Evolutionary conservation across 441 rosid species (phyloP).

Genomic region (Mallotus japonicus): DNA sequence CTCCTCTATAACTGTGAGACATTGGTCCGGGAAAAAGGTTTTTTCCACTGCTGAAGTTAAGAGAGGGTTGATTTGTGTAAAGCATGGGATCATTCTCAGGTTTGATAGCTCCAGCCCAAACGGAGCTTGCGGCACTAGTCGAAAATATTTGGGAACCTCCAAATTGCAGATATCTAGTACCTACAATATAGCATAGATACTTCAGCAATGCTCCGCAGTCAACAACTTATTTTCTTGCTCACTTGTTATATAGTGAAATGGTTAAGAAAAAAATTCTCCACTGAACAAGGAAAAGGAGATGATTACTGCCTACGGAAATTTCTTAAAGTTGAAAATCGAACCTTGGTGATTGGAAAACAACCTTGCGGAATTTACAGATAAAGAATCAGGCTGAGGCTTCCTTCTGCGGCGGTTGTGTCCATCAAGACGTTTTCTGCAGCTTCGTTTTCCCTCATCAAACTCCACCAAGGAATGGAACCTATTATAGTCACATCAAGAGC

Average conservation of each 20-base stretch:
- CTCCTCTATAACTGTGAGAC: conserved; percentile 34
- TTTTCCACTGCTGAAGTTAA: conserved; percentile 38
- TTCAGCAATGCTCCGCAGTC: background rate
- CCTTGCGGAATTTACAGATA: conserved; percentile 41
- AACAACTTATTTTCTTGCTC: background rate
- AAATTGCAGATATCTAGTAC: conserved; percentile 42
- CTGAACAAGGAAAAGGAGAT: background rate
- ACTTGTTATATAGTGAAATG: background rate
- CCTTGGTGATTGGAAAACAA: conserved; percentile 50
- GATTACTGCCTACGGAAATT: background rate
- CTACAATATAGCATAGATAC: conserved; percentile 26
- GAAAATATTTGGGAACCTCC: conserved; percentile 43
- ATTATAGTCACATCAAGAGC: conserved; percentile 12
- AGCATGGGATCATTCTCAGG: conserved; percentile 33
- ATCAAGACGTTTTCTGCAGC: conserved; percentile 80
- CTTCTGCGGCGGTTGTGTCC: conserved; percentile 76
- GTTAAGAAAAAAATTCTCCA: background rate
- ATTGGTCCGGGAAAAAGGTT: conserved; percentile 32
- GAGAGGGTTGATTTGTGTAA: conserved; percentile 25
- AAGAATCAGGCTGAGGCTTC: conserved; percentile 58
- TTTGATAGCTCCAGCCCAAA: conserved; percentile 44
- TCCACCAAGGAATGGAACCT: conserved; percentile 82
- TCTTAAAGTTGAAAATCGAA: conserved; percentile 17
- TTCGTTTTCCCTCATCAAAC: conserved; percentile 72
- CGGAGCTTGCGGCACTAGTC: conserved; percentile 31